These are phyloP conservation scores for Pezicula rhizophila DNA, from an alignment of 2,329 filamentous ascomycete species.

Conservation along the genomic window DNA sequence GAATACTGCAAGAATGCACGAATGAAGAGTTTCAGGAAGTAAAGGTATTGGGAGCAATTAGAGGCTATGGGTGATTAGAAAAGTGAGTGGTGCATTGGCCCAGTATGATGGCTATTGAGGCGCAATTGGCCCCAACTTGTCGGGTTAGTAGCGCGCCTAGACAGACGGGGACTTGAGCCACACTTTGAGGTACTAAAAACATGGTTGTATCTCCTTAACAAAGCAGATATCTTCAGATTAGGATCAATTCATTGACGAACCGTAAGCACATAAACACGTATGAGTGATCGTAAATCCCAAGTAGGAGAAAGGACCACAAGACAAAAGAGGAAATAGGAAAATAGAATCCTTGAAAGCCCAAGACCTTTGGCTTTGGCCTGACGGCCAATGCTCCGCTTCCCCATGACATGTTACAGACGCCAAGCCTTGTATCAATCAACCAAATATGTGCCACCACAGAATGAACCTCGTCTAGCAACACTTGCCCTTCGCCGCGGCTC, in stretches of 20 bases:
- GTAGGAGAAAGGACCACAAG: slow-evolving; percentile 2
- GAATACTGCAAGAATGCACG: too few species aligned
- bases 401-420: slow-evolving; percentile 24
- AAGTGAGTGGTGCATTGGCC: too few species aligned
- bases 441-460: slow-evolving; percentile 15
- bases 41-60: too few species aligned
- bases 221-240: slow-evolving; percentile 2
- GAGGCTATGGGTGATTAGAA: too few species aligned
- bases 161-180: too few species aligned
- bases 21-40: too few species aligned
- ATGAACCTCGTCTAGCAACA: slow-evolving; percentile 58
- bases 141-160: too few species aligned
- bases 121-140: too few species aligned
- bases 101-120: too few species aligned
- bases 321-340: slow-evolving; percentile 3
- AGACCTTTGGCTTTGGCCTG: slow-evolving; percentile 12
- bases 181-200: too few species aligned
- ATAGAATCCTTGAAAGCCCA: slow-evolving; percentile 6
- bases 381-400: slow-evolving; percentile 18
- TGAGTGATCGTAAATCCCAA: slow-evolving; percentile 7
- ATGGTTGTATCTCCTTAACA: neutral
- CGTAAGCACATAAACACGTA: slow-evolving; percentile 3
- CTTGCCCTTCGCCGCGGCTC: slow-evolving; percentile 69
- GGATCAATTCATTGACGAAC: slow-evolving; percentile 7
- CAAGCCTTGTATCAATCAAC: slow-evolving; percentile 23